These are phyloP conservation scores for Agaricus blazei DNA, from an alignment of 768 basidiomycete genomes.

Conservation along the genomic window DNA sequence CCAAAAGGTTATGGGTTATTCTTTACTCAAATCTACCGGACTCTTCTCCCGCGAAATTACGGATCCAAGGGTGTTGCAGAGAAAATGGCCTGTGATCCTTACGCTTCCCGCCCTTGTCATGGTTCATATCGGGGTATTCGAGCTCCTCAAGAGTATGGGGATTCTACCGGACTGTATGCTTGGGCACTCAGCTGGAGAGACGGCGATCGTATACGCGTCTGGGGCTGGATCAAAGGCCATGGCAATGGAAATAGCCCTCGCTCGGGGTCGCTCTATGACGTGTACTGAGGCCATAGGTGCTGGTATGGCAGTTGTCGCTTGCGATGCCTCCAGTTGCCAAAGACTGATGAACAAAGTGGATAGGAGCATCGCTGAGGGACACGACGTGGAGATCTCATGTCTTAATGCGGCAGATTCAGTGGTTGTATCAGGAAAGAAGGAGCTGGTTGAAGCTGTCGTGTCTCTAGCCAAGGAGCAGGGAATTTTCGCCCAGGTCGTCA, in stretches of 20 bases:
- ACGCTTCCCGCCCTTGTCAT: constrained; percentile 38
- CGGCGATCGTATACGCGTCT: constrained; percentile 36
- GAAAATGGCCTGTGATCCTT: constrained; percentile 28
- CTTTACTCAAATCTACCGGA: constrained; percentile 29
- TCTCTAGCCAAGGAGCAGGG: constrained; percentile 20
- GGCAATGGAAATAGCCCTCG: constrained; percentile 39
- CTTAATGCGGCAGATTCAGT: constrained; percentile 34
- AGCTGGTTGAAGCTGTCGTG: constrained; percentile 24
- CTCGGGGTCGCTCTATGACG: constrained; percentile 32
- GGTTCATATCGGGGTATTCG: constrained; percentile 41
- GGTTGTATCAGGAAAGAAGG: constrained; percentile 28
- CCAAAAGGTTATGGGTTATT: constrained; percentile 23
- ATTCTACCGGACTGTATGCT: constrained; percentile 32
- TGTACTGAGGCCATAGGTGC: constrained; percentile 27
- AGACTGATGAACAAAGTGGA: constrained; percentile 18
- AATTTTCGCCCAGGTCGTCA: constrained; percentile 30
- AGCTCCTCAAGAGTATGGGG: constrained; percentile 30
- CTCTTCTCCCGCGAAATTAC: constrained; percentile 23
- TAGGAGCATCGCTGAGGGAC: constrained; percentile 5
- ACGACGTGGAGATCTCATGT: constrained; percentile 33
- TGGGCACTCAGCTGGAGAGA: constrained; percentile 48
- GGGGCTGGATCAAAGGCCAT: constrained; percentile 34
- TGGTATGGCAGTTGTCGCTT: constrained; percentile 40
- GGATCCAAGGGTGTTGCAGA: constrained; percentile 12
- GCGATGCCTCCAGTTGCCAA: constrained; percentile 22